A percentile compares a stretch with the other conserved stretches of the same genome.
phyloP scores from a whole-genome alignment of 768 basidiomycete genomes.

The Boletus subparvulus region DNA sequence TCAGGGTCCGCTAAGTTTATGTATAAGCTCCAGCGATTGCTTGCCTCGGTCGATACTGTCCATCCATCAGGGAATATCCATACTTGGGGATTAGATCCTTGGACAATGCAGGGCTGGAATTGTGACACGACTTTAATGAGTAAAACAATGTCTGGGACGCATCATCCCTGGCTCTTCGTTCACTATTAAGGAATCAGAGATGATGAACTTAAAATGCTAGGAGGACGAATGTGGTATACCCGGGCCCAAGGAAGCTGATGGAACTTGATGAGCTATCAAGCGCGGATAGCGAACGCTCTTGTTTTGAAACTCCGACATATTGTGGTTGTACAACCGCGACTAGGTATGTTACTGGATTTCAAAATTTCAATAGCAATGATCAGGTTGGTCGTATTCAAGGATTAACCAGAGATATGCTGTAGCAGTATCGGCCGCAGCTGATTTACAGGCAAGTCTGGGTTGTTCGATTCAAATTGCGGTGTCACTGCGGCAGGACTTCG shows the following conservation, averaged over 20 bases:
- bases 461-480: not conserved
- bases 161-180: constrained; percentile 84
- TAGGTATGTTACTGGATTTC: too few relatives aligned
- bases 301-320: too few relatives aligned
- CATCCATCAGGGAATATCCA: constrained; percentile 91
- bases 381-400: too few relatives aligned
- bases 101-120: constrained; percentile 68
- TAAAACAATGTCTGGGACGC: constrained; percentile 84
- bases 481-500: not conserved
- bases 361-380: too few relatives aligned
- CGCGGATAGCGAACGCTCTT: too few relatives aligned
- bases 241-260: too few relatives aligned
- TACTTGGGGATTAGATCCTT: constrained; percentile 64
- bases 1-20: not conserved
- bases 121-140: constrained; percentile 26
- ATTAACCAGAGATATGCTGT: too few relatives aligned
- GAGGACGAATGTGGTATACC: too few relatives aligned
- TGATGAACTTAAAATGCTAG: not conserved
- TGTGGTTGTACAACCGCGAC: too few relatives aligned
- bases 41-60: constrained; percentile 86
- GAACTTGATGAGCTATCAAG: too few relatives aligned
- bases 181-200: constrained; percentile 40
- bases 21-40: constrained; percentile 12
- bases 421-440: not conserved
- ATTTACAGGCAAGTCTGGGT: not conserved